Evolutionary conservation across 208 protist species (phyloP).

Genomic region (Phytomonas serpens): DNA sequence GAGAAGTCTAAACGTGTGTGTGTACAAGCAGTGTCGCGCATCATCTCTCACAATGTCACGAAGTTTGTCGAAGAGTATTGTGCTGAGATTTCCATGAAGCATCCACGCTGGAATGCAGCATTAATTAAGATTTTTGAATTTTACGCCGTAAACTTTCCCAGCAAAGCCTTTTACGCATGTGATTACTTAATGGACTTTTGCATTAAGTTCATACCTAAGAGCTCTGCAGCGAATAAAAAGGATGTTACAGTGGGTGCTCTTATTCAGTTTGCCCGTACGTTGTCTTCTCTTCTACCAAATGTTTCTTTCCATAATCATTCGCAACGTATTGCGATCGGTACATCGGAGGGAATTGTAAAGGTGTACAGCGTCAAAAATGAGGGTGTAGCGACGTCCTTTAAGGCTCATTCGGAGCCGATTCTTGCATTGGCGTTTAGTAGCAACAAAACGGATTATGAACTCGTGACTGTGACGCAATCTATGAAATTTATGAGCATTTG

Average conservation of each 20-base stretch:
- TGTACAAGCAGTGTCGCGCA: neutral
- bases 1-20: neutral
- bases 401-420: slow-evolving; percentile 38
- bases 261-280: neutral
- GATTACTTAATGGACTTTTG: neutral
- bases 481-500: slow-evolving; percentile 62
- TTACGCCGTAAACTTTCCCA: neutral
- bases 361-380: slow-evolving; percentile 66
- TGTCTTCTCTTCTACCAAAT: slow-evolving; percentile 33
- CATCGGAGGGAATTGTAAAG: slow-evolving; percentile 41
- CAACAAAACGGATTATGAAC: slow-evolving; percentile 53
- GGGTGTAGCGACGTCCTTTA: slow-evolving; percentile 42
- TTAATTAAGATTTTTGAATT: slow-evolving; percentile 1
- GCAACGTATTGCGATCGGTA: slow-evolving; percentile 61
- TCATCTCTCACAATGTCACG: neutral
- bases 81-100: neutral
- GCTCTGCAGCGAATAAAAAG: neutral
- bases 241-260: neutral
- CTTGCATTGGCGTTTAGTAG: slow-evolving; percentile 68
- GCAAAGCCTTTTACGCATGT: neutral
- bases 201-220: neutral
- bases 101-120: neutral
- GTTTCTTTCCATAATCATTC: slow-evolving; percentile 64
- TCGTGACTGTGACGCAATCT: slow-evolving; percentile 59
- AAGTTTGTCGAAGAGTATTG: neutral